Conservation (phyloP, 805 yeast genomes). For the Blastobotrys americana region DNA sequence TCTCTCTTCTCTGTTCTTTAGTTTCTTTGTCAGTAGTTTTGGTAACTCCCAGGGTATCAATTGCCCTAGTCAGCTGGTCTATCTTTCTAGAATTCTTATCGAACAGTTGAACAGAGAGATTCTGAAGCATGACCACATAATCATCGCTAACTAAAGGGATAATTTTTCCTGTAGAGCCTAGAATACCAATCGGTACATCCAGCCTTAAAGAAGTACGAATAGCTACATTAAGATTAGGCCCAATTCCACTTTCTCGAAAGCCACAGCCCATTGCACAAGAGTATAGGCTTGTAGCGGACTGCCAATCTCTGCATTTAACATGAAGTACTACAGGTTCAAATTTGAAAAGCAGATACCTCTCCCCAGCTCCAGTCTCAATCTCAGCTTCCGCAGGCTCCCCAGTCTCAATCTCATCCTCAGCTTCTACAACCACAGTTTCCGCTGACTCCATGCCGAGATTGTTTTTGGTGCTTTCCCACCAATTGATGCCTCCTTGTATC, state of each 20-base stretch:
- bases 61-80: constrained; percentile 32
- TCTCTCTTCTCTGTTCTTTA: constrained; percentile 18
- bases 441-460: too few species aligned
- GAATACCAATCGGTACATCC: constrained; percentile 50
- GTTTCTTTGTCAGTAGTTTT: constrained; percentile 13
- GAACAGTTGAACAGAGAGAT: constrained; percentile 55
- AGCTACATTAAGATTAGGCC: constrained; percentile 70
- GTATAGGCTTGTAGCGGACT: constrained; percentile 53
- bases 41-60: constrained; percentile 1
- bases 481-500: constrained; percentile 29
- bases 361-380: neutral
- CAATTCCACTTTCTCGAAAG: constrained; percentile 81
- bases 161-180: constrained; percentile 33
- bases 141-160: constrained; percentile 42
- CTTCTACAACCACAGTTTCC: too few species aligned
- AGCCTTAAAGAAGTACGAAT: constrained; percentile 64
- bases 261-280: constrained; percentile 77
- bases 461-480: constrained; percentile 12
- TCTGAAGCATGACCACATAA: constrained; percentile 47
- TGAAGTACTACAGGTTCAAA: constrained; percentile 83
- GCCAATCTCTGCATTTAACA: constrained; percentile 62
- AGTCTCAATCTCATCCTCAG: neutral
- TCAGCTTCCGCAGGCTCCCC: neutral
- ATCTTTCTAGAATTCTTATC: constrained; percentile 56
- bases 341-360: constrained; percentile 59